Base-by-base conservation (phyloP, 257 asterid genomes). In the Parsonsia alboflavescens region DNA sequence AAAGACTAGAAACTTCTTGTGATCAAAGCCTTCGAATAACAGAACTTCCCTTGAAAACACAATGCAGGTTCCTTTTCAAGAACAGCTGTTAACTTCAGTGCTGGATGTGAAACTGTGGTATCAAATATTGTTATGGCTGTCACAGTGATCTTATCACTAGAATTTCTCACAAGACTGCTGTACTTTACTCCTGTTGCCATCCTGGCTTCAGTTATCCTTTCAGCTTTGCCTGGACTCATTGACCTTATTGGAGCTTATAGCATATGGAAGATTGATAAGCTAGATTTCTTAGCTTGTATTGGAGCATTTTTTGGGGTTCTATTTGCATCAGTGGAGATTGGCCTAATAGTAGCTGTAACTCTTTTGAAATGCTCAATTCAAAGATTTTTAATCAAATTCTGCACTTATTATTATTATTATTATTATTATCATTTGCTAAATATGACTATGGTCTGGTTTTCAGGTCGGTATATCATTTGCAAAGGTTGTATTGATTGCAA, bases 81-180 rank as follows among this genome's bases (percentile, higher is more conserved):
- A 69, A 87, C 95, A 6, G 95, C 96, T 0, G 96, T 91, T 65
- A 91, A 91, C 78, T 84, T 85, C 77, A 87, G 81, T 73, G 94
- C 97, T 21, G 97, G 96, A 21, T 88, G 96, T 82, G 87, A 86
- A 79, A 89, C 91, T 0, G 90, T 83, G 46, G 87, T 87, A 22
- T 90, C 97, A 1, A 91, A 91, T 78, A 71, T 88, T 54, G 93
- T 91, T 41, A 85, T 85, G 88, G 81, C 85, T 4, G 65, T 73
- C n/a, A 75, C 86, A 28, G 86, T 85, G 53, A 68, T 85, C 59
- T 66, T 85, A 65, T 65, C 80, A 2, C 52, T 85, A 19, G 73
- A 72, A 52, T 54, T 85, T 11, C 59, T 82, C 59, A 85, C 88
- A 11, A 75, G 78, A 68, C 81, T 85, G 15, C 56, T 85, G 69